These are phyloP conservation scores for Pontederia paniculata DNA, from an alignment of 176 grass and related monocot species.

Conservation along the genomic window DNA sequence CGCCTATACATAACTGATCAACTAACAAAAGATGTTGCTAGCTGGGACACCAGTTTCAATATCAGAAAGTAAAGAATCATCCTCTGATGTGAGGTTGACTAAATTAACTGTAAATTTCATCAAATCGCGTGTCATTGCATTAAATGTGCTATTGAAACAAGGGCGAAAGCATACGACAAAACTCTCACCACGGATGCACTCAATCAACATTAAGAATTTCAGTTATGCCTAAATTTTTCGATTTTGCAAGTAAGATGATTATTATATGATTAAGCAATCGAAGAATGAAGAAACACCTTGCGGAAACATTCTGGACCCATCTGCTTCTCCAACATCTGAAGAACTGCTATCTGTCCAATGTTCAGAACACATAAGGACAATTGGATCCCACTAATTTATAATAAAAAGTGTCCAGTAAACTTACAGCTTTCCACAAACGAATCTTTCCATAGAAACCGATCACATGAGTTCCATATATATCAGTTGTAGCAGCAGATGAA, in stretches of 20 bases:
- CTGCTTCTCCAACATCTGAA: slow-evolving; percentile 99
- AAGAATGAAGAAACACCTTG: slow-evolving; percentile 42
- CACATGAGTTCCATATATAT: slow-evolving; percentile 88
- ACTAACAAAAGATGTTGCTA: too few species aligned
- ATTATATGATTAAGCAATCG: slow-evolving; percentile 1
- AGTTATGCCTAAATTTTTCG: not conserved
- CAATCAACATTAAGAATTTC: too few species aligned
- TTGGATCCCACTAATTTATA: not conserved
- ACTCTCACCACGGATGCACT: too few species aligned
- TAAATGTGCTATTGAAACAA: too few species aligned
- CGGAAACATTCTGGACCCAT: slow-evolving; percentile 90
- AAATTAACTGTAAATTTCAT: too few species aligned
- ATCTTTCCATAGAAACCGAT: slow-evolving; percentile 93
- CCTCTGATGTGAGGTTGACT: too few species aligned
- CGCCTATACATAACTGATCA: too few species aligned
- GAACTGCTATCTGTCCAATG: slow-evolving; percentile 64
- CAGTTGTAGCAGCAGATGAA: slow-evolving; percentile 66
- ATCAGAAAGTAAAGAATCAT: too few species aligned
- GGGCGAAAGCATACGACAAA: too few species aligned
- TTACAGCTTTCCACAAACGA: slow-evolving; percentile 93
- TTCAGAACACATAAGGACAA: slow-evolving; percentile 12
- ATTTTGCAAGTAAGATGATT: not conserved
- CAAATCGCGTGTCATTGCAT: too few species aligned
- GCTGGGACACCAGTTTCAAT: too few species aligned
- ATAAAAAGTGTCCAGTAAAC: slow-evolving; percentile 19